These are phyloP conservation scores for Fusarium decemcellulare DNA, from an alignment of 2,329 filamentous ascomycete species.

Conservation along the genomic window DNA sequence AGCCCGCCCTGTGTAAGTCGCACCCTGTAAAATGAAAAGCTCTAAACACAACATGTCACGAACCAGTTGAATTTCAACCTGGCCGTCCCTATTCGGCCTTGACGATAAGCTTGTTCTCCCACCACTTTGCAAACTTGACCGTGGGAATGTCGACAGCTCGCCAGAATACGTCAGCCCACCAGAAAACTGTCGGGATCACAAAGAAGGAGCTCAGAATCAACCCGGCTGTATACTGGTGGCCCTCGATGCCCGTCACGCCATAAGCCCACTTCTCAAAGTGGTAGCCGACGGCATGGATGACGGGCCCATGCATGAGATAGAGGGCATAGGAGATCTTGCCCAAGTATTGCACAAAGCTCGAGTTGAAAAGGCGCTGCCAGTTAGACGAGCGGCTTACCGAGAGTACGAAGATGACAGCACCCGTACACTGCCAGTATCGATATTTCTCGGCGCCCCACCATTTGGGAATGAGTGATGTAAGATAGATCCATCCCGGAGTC, in stretches of 20 bases:
- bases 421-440: slow-evolving; percentile 70
- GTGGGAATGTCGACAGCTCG: slow-evolving; percentile 68
- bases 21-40: slow-evolving; percentile 14
- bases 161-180: slow-evolving; percentile 70
- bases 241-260: slow-evolving; percentile 62
- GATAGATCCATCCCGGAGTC: slow-evolving; percentile 67
- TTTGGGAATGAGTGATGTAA: slow-evolving; percentile 62
- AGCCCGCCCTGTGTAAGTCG: slow-evolving; percentile 12
- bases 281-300: slow-evolving; percentile 68
- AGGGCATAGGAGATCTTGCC: slow-evolving; percentile 73
- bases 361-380: slow-evolving; percentile 67
- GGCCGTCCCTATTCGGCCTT: slow-evolving; percentile 43
- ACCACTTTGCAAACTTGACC: slow-evolving; percentile 70
- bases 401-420: slow-evolving; percentile 66
- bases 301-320: slow-evolving; percentile 73
- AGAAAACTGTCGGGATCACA: slow-evolving; percentile 67
- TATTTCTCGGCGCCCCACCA: slow-evolving; percentile 65
- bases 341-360: slow-evolving; percentile 67
- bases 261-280: slow-evolving; percentile 65
- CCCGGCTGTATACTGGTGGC: slow-evolving; percentile 60
- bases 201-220: slow-evolving; percentile 62
- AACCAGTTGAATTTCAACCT: slow-evolving; percentile 12
- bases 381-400: slow-evolving; percentile 61
- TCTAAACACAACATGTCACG: slow-evolving; percentile 20
- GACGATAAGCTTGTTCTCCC: slow-evolving; percentile 61